A percentile compares a stretch with the other conserved stretches of the same genome.
Conservation (phyloP, 371 early-diverging fungal genomes). For the Lichtheimia hyalospora region DNA sequence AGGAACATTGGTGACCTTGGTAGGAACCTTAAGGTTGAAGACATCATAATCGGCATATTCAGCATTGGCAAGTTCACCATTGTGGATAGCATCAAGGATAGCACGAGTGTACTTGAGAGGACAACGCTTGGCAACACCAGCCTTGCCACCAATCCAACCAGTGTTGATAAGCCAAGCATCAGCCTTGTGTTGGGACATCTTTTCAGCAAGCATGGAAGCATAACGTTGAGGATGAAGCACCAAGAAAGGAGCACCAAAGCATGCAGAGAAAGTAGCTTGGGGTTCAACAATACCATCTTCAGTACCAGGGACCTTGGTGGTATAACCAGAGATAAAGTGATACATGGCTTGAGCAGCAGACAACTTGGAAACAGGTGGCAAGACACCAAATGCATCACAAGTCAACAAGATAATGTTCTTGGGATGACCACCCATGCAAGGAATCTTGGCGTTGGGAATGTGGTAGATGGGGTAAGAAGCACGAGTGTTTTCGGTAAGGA, state of each 20-base stretch:
- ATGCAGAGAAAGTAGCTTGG: conserved; percentile 90
- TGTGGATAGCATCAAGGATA: conserved; percentile 95
- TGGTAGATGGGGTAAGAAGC: conserved; percentile 92
- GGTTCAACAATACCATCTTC: conserved; percentile 95
- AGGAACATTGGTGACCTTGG: conserved; percentile 75
- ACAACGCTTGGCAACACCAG: conserved; percentile 89
- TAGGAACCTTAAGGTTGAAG: conserved; percentile 90
- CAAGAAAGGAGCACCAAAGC: conserved; percentile 95
- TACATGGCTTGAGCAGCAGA: conserved; percentile 91
- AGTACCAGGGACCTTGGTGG: conserved; percentile 92
- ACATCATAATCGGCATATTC: conserved; percentile 80
- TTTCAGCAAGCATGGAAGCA: conserved; percentile 92
- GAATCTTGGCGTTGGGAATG: conserved; percentile 94
- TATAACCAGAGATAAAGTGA: conserved; percentile 93
- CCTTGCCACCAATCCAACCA: conserved; percentile 94
- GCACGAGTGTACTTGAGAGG: conserved; percentile 93
- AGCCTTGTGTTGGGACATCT: conserved; percentile 84
- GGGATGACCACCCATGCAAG: conserved; percentile 91
- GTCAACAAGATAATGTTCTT: conserved; percentile 94
- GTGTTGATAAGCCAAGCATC: conserved; percentile 97
- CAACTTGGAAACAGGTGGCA: conserved; percentile 92
- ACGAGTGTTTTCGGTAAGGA: conserved; percentile 94
- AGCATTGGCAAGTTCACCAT: conserved; percentile 82
- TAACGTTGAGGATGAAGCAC: conserved; percentile 95
- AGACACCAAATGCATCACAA: conserved; percentile 95